phyloP scores from a whole-genome alignment of 108 stramenopile genomes.

The Cylindrotheca closterium region DNA sequence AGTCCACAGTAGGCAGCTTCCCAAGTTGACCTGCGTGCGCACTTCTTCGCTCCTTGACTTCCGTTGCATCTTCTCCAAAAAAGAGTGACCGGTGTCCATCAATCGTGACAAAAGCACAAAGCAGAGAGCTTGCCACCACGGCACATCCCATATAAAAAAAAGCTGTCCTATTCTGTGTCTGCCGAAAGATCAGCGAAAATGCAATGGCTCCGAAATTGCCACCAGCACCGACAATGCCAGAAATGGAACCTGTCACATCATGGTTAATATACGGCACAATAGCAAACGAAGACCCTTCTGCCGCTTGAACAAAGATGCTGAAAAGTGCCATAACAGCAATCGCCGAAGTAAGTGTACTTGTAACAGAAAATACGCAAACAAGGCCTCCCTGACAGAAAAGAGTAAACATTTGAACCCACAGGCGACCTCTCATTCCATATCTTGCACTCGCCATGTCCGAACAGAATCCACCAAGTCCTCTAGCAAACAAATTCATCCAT shows the following conservation, averaged over 20 bases:
- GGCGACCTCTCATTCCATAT: slow-evolving; percentile 71
- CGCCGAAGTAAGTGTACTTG: slow-evolving; percentile 38
- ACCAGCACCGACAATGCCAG: slow-evolving; percentile 83
- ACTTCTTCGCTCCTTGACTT: not conserved
- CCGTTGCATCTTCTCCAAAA: slow-evolving; percentile 24
- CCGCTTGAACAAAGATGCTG: slow-evolving; percentile 73
- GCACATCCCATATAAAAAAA: slow-evolving; percentile 46
- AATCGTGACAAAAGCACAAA: slow-evolving; percentile 36
- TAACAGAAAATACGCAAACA: slow-evolving; percentile 63
- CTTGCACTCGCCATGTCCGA: slow-evolving; percentile 42
- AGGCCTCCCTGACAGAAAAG: slow-evolving; percentile 59
- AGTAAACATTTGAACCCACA: slow-evolving; percentile 45
- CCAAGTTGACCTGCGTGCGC: slow-evolving; percentile 5
- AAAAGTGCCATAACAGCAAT: slow-evolving; percentile 72
- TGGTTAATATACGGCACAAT: slow-evolving; percentile 87
- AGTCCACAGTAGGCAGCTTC: slow-evolving; percentile 4
- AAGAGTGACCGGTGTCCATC: slow-evolving; percentile 44
- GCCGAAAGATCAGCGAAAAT: too few species aligned
- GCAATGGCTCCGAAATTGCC: slow-evolving; percentile 57
- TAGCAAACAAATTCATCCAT: slow-evolving; percentile 76
- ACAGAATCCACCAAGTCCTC: slow-evolving; percentile 55
- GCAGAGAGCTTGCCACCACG: slow-evolving; percentile 26
- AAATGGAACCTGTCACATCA: slow-evolving; percentile 68
- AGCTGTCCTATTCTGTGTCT: slow-evolving; percentile 37
- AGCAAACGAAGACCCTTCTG: slow-evolving; percentile 71